Base-by-base conservation (phyloP, 495 filamentous ascomycete species). In the Eremomyces bilateralis region DNA sequence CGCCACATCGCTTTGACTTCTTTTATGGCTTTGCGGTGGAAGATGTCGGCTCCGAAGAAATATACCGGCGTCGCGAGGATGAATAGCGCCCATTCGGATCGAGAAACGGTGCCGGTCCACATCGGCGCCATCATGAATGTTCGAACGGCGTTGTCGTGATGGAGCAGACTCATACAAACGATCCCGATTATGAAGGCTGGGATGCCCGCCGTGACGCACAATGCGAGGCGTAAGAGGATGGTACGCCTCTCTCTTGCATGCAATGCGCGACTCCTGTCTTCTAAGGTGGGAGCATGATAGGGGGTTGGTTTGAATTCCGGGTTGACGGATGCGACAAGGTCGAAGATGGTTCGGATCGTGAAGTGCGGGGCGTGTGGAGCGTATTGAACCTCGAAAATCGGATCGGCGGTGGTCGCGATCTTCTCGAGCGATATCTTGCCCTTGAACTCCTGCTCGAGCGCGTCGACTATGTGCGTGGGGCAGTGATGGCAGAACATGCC, bases 401-500 rank as follows among this genome's bases (percentile, higher is more conserved):
- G 80, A 33, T 67, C 56, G 3, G 56, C 53, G 22, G 64, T 39
- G 6, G 62, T 71, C 10, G 63, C 53, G 1, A 50, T 20, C 17
- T 63, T 54, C 6, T 67, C 62, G 15, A 77, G 48, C 4, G 43
- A 45, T n/a, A 74, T 29, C 16, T 28, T 35, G 13, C 54, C 52
- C 1, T 62, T 58, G 18, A 73, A 62, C 12, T 42, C 42, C 16
- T 50, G 53, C 25, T 62, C 44, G 36, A 90, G 52, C 3, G 60
- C 58, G 1, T 45, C 54, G 1, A 61, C 41, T 12, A 91, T 60
- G 20, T 68, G 64, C 5, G 56, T 53, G 1, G 84, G 76, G 45
- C 88, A 94, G 49, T 84, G 76, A 24, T 70, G 63, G 54, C 85
- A 94, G 54, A 76, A 85, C 66, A 94, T 82, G 27, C 88, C 85